A percentile compares a stretch with the other conserved stretches of the same genome.
Evolutionary conservation across 2,329 filamentous ascomycete genomes (phyloP).

Genomic region (Alternaria arborescens): DNA sequence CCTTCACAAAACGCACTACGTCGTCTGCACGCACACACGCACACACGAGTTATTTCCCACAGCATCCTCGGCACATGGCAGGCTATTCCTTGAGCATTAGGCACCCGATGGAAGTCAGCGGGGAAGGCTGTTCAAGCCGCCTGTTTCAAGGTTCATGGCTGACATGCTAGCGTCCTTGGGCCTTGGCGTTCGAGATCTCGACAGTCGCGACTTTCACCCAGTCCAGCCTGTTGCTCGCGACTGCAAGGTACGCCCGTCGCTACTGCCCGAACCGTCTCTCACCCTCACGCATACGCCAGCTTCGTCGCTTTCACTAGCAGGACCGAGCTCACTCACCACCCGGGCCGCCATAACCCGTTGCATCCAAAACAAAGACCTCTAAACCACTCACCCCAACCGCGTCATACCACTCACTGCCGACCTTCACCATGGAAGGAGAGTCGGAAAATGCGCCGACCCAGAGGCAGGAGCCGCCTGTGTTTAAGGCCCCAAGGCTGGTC

Average conservation of each 20-base stretch:
- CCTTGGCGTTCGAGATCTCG: conserved; percentile 10
- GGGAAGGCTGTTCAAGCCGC: conserved; percentile 11
- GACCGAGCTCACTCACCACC: background rate
- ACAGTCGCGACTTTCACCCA: conserved; percentile 1
- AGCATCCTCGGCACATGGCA: conserved; percentile 5
- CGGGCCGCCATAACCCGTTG: background rate
- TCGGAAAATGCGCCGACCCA: conserved; percentile 25
- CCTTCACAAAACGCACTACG: conserved; percentile 1
- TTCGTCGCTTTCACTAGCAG: conserved; percentile 9
- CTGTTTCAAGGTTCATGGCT: conserved; percentile 7
- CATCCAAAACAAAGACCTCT: conserved; percentile 9
- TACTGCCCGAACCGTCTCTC: background rate
- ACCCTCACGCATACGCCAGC: background rate
- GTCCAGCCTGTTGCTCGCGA: background rate
- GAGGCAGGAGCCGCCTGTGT: conserved; percentile 32
- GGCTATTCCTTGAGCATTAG: conserved; percentile 7
- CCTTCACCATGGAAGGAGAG: conserved; percentile 44
- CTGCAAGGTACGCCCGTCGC: background rate
- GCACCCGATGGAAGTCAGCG: conserved; percentile 4
- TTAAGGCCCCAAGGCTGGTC: conserved; percentile 46
- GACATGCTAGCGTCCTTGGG: background rate
- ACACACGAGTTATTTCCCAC: background rate
- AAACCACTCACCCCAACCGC: background rate
- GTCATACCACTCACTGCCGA: background rate
- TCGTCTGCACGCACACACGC: background rate